Conservation (phyloP, 2,329 filamentous ascomycete genomes). For the Xylaria sp. region DNA sequence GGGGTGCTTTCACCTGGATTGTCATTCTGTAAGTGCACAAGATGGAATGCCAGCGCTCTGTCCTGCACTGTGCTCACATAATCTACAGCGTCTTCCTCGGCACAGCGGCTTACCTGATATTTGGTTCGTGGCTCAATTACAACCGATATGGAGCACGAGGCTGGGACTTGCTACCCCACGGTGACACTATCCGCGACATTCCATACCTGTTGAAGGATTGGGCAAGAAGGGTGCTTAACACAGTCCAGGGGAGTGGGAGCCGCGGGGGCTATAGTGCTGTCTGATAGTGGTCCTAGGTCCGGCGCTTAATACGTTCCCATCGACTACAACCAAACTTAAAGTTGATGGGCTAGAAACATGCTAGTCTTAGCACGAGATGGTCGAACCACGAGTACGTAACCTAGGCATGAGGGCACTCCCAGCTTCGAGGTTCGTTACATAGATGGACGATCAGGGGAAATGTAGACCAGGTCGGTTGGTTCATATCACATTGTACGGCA, state of each 20-base stretch:
- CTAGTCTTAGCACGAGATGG: neutral
- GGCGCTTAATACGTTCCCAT: neutral
- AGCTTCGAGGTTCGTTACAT: neutral
- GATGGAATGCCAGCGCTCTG: slow-evolving; percentile 4
- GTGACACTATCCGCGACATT: slow-evolving; percentile 88
- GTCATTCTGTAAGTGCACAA: slow-evolving; percentile 77
- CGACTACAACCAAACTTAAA: neutral
- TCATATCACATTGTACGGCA: slow-evolving; percentile 8
- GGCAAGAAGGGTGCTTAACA: slow-evolving; percentile 77
- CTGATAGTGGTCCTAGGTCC: slow-evolving; percentile 44
- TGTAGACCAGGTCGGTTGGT: neutral
- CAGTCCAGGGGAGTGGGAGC: slow-evolving; percentile 80
- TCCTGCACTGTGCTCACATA: slow-evolving; percentile 28
- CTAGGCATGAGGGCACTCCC: neutral
- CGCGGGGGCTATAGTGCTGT: slow-evolving; percentile 96
- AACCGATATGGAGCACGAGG: slow-evolving; percentile 93
- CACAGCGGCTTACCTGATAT: slow-evolving; percentile 90
- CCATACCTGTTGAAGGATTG: slow-evolving; percentile 94
- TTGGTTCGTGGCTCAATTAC: slow-evolving; percentile 98
- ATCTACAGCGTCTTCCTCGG: slow-evolving; percentile 77
- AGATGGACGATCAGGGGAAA: slow-evolving; percentile 2
- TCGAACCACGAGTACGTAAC: neutral
- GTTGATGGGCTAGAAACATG: neutral
- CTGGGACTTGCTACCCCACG: slow-evolving; percentile 93
- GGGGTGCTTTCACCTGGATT: slow-evolving; percentile 99